These are phyloP conservation scores for Acanthamoeba culbertsoni DNA, from an alignment of 208 protist genomes.

Conservation along the genomic window DNA sequence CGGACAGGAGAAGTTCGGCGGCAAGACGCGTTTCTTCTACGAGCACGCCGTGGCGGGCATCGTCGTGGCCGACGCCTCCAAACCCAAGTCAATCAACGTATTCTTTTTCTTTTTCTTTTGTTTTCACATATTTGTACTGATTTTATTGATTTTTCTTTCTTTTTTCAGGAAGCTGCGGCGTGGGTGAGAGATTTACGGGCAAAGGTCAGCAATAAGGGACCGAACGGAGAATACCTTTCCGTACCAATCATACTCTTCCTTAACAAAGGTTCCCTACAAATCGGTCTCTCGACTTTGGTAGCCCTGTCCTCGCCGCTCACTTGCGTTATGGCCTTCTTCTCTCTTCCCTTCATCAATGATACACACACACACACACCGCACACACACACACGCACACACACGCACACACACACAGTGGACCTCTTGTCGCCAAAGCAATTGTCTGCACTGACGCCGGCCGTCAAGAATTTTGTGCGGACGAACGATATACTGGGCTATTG, in stretches of 20 bases:
- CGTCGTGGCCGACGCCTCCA: neutral
- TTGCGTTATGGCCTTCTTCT: neutral
- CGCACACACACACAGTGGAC: neutral
- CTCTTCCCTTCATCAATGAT: neutral
- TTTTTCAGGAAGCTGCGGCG: neutral
- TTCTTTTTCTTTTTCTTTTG: neutral
- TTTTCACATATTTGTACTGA: neutral
- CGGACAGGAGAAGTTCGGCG: conserved; percentile 1
- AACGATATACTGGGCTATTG: neutral
- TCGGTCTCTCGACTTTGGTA: neutral
- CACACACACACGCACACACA: neutral
- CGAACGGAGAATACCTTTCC: neutral
- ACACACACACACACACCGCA: too few species aligned
- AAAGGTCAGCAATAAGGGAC: neutral
- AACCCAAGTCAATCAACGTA: neutral
- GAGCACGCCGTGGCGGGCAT: neutral
- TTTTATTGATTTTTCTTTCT: neutral
- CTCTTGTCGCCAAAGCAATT: neutral
- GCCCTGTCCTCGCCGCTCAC: neutral
- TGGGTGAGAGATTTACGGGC: neutral
- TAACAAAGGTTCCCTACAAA: neutral
- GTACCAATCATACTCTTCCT: neutral
- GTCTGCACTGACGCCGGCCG: neutral
- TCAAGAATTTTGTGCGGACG: neutral
- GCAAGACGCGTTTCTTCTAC: conserved; percentile 37